Percentiles rank a stretch among this genome's conserved stretches.
These are phyloP conservation scores for Apiospora rasikravindrae DNA, from an alignment of 2,329 filamentous ascomycete genomes.

Conservation along the genomic window DNA sequence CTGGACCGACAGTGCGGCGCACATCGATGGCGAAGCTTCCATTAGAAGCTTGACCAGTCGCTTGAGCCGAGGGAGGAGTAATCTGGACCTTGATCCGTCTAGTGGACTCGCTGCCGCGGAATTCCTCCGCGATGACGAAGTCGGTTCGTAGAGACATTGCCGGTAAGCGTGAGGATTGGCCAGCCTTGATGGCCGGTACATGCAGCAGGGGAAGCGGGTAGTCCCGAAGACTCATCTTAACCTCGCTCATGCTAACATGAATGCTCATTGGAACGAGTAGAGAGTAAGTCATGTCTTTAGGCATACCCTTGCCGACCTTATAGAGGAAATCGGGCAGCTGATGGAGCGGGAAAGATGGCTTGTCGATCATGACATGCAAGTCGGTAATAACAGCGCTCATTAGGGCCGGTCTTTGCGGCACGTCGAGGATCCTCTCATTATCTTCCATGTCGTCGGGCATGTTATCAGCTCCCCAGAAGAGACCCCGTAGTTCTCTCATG, in stretches of 20 bases:
- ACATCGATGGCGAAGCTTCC: slow-evolving; percentile 84
- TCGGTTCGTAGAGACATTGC: slow-evolving; percentile 85
- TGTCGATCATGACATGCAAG: slow-evolving; percentile 84
- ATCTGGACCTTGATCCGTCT: slow-evolving; percentile 83
- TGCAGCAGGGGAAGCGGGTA: slow-evolving; percentile 93
- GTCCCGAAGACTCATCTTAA: slow-evolving; percentile 83
- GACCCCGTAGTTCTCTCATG: slow-evolving; percentile 78
- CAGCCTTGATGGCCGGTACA: slow-evolving; percentile 79
- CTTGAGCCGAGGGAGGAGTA: slow-evolving; percentile 71
- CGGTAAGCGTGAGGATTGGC: slow-evolving; percentile 80
- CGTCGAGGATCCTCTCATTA: slow-evolving; percentile 81
- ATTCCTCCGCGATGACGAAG: slow-evolving; percentile 96
- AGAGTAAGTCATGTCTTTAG: slow-evolving; percentile 86
- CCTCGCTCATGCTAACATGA: slow-evolving; percentile 88
- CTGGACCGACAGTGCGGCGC: slow-evolving; percentile 86
- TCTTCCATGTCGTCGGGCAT: slow-evolving; percentile 82
- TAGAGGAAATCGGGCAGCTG: slow-evolving; percentile 86
- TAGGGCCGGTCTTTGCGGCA: slow-evolving; percentile 83
- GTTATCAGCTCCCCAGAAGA: slow-evolving; percentile 84
- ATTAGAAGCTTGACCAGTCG: slow-evolving; percentile 58
- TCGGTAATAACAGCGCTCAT: slow-evolving; percentile 84
- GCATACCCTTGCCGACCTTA: slow-evolving; percentile 95
- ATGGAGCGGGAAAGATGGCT: slow-evolving; percentile 85
- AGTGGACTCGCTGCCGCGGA: slow-evolving; percentile 77
- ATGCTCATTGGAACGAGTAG: slow-evolving; percentile 90